Conservation (phyloP, 305 asterid genomes). For the Solanum hybrid region DNA sequence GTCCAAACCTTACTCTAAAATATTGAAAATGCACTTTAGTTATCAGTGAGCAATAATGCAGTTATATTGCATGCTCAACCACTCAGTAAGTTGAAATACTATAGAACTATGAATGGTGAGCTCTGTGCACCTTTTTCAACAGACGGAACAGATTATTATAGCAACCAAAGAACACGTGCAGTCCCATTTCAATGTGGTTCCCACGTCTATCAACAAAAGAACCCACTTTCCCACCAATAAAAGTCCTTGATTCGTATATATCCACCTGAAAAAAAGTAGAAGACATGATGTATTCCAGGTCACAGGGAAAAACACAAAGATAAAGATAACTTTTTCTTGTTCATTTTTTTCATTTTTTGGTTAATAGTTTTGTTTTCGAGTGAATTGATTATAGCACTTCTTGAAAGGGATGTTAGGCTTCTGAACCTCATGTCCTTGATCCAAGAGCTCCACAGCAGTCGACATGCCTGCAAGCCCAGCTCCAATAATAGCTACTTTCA, state of each 20-base stretch:
- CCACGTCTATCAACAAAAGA: slow-evolving; percentile 91
- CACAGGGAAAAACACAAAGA: background rate
- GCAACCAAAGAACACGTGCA: slow-evolving; percentile 99
- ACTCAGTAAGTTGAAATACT: background rate
- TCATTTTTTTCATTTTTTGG: background rate
- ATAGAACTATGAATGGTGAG: background rate
- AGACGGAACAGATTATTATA: slow-evolving; percentile 92
- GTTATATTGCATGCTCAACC: background rate
- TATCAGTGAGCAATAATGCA: background rate
- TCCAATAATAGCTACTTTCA: slow-evolving; percentile 93
- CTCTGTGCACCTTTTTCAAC: slow-evolving; percentile 71
- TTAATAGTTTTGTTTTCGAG: background rate
- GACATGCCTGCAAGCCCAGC: slow-evolving; percentile 99
- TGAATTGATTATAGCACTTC: background rate
- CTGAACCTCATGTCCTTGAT: slow-evolving; percentile 81
- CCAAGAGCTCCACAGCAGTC: slow-evolving; percentile 97
- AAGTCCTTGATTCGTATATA: slow-evolving; percentile 81
- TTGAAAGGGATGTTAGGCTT: background rate
- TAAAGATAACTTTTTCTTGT: background rate
- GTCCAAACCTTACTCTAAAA: background rate
- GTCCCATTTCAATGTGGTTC: slow-evolving; percentile 96
- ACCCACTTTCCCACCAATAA: slow-evolving; percentile 99
- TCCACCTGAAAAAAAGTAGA: slow-evolving; percentile 68
- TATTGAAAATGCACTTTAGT: background rate
- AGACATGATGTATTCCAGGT: background rate